Conservation (phyloP, 495 filamentous ascomycete species). For the Oidiodendron maius region DNA sequence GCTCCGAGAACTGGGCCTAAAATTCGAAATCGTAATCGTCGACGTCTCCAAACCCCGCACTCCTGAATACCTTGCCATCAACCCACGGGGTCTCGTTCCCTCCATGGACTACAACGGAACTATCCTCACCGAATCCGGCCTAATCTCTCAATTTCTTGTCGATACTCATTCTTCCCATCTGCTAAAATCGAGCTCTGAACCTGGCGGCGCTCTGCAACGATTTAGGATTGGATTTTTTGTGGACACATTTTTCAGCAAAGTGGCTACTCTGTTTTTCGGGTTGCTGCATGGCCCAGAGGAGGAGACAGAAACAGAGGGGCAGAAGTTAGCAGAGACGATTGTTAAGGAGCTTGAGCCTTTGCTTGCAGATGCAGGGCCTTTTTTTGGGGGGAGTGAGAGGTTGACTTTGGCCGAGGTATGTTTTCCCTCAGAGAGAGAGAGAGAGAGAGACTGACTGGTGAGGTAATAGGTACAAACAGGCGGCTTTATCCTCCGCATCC, state of each 20-base stretch:
- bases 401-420: slow-evolving; percentile 78
- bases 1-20: slow-evolving; percentile 63
- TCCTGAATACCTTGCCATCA: slow-evolving; percentile 78
- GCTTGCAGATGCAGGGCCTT: slow-evolving; percentile 60
- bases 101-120: slow-evolving; percentile 61
- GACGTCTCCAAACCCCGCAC: slow-evolving; percentile 67
- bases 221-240: slow-evolving; percentile 71
- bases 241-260: slow-evolving; percentile 65
- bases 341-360: slow-evolving; percentile 73
- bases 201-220: slow-evolving; percentile 43
- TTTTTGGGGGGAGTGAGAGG: slow-evolving; percentile 71
- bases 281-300: slow-evolving; percentile 32
- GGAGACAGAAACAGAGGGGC: slow-evolving; percentile 31
- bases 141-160: slow-evolving; percentile 72
- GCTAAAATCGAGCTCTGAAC: slow-evolving; percentile 36
- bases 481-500: slow-evolving; percentile 60
- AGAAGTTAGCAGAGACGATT: slow-evolving; percentile 42
- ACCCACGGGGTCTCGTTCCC: slow-evolving; percentile 80
- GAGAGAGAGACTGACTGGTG: neutral
- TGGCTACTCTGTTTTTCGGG: slow-evolving; percentile 38
- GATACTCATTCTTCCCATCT: slow-evolving; percentile 43
- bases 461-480: slow-evolving; percentile 56
- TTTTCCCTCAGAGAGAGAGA: no score
- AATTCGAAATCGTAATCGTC: slow-evolving; percentile 76
- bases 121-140: slow-evolving; percentile 64